Evolutionary conservation across 2,329 filamentous ascomycete genomes (phyloP).

Genomic region (Venturia carpophila): DNA sequence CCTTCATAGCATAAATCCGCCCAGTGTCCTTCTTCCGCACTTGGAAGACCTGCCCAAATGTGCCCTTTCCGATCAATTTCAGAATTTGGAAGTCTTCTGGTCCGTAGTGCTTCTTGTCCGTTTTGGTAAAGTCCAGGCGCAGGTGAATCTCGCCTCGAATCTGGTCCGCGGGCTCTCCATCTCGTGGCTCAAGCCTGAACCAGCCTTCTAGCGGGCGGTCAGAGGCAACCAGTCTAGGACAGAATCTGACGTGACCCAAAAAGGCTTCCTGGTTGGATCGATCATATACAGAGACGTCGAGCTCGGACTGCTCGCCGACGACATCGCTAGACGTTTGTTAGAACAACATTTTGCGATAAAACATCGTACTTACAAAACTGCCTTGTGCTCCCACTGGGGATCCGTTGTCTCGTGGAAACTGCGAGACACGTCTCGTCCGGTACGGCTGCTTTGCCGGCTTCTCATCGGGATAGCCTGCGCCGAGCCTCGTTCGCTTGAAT

Average conservation of each 20-base stretch:
- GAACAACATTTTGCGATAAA: constrained; percentile 5
- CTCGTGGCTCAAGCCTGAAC: constrained; percentile 74
- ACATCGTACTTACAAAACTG: constrained; percentile 70
- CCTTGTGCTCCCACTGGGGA: constrained; percentile 93
- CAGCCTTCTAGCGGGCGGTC: constrained; percentile 71
- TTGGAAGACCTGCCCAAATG: constrained; percentile 97
- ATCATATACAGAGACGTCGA: constrained; percentile 93
- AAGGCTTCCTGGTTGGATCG: constrained; percentile 79
- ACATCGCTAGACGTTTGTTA: constrained; percentile 60
- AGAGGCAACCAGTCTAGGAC: constrained; percentile 60
- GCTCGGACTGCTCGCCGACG: constrained; percentile 78
- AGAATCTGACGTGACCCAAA: constrained; percentile 79
- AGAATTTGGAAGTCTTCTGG: constrained; percentile 94
- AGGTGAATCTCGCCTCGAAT: constrained; percentile 83
- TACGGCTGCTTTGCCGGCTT: constrained; percentile 93
- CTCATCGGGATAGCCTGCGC: constrained; percentile 95
- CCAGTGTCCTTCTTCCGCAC: constrained; percentile 94
- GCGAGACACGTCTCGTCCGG: constrained; percentile 44
- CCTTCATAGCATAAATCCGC: constrained; percentile 98
- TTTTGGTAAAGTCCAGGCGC: constrained; percentile 75
- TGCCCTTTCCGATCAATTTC: constrained; percentile 94
- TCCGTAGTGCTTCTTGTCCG: constrained; percentile 84
- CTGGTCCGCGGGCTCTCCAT: constrained; percentile 65
- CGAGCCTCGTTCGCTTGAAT: constrained; percentile 67
- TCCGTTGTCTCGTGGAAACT: constrained; percentile 61